A percentile compares a stretch with the other conserved stretches of the same genome.
Evolutionary conservation across 1,284 basidiomycete species (phyloP).

Genomic region (Lentinus polychrous): DNA sequence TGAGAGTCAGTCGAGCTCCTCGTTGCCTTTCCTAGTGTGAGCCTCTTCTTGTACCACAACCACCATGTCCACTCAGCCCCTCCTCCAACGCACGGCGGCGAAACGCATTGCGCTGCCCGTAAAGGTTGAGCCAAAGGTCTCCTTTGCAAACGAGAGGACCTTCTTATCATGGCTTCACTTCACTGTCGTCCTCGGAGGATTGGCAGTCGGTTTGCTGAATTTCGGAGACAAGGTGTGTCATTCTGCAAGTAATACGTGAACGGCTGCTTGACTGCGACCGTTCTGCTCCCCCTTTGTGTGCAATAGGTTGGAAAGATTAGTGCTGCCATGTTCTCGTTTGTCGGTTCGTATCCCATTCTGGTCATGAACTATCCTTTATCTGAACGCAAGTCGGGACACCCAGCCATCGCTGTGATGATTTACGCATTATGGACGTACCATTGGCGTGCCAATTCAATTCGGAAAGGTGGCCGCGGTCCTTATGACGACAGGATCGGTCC

Average conservation of each 20-base stretch:
- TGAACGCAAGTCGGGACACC: neutral
- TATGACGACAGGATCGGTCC: constrained; percentile 95
- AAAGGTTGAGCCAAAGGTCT: constrained; percentile 90
- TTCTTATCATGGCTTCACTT: constrained; percentile 97
- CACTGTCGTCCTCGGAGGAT: constrained; percentile 88
- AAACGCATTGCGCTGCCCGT: constrained; percentile 95
- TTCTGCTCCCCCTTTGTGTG: neutral
- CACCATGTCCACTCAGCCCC: constrained; percentile 93
- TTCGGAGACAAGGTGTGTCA: constrained; percentile 83
- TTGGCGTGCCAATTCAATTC: constrained; percentile 92
- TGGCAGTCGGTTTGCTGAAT: constrained; percentile 94
- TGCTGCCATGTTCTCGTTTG: constrained; percentile 87
- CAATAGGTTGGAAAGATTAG: constrained; percentile 82
- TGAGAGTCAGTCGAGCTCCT: constrained; percentile 1
- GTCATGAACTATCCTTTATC: constrained; percentile 3
- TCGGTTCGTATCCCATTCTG: constrained; percentile 52
- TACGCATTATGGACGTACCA: constrained; percentile 96
- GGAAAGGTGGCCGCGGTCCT: constrained; percentile 86
- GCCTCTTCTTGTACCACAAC: constrained; percentile 9
- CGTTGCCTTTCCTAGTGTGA: constrained; percentile 9
- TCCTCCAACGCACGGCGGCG: constrained; percentile 91
- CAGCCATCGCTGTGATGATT: constrained; percentile 95
- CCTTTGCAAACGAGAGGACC: constrained; percentile 93
- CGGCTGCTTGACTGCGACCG: neutral
- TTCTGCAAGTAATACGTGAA: neutral